Conservation (phyloP, 2,329 filamentous ascomycete species). For the Paecilomyces sp. region DNA sequence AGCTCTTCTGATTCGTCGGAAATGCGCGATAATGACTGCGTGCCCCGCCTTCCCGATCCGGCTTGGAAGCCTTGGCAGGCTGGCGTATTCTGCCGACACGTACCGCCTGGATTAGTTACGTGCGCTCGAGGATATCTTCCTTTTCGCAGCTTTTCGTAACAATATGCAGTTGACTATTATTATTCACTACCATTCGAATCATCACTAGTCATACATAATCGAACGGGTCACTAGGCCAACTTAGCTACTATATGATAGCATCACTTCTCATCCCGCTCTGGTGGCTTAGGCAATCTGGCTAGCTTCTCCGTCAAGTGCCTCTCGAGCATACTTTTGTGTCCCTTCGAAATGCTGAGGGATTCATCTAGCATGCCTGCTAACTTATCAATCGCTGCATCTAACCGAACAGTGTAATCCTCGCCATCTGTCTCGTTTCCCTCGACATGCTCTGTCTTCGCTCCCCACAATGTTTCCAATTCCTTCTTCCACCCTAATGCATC, state of each 20-base stretch:
- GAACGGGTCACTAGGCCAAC: too few species aligned
- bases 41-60: not conserved
- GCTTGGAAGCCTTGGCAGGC: too few species aligned
- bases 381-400: not conserved
- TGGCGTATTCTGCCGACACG: too few species aligned
- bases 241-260: not conserved
- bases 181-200: too few species aligned
- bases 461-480: constrained; percentile 68
- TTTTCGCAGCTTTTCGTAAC: too few species aligned
- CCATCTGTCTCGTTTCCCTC: constrained; percentile 33
- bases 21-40: not conserved
- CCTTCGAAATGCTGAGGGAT: constrained; percentile 31
- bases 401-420: constrained; percentile 14
- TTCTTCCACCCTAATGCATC: constrained; percentile 69
- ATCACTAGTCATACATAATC: too few species aligned
- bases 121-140: not conserved
- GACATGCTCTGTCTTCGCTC: constrained; percentile 49
- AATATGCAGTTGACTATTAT: too few species aligned
- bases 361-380: not conserved
- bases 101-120: too few species aligned
- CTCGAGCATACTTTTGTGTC: constrained; percentile 29
- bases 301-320: constrained; percentile 17
- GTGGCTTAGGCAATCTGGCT: not conserved
- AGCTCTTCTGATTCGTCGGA: not conserved
- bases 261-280: not conserved